Conservation (phyloP, 495 filamentous ascomycete species). For the Hypoxylon intermedium region DNA sequence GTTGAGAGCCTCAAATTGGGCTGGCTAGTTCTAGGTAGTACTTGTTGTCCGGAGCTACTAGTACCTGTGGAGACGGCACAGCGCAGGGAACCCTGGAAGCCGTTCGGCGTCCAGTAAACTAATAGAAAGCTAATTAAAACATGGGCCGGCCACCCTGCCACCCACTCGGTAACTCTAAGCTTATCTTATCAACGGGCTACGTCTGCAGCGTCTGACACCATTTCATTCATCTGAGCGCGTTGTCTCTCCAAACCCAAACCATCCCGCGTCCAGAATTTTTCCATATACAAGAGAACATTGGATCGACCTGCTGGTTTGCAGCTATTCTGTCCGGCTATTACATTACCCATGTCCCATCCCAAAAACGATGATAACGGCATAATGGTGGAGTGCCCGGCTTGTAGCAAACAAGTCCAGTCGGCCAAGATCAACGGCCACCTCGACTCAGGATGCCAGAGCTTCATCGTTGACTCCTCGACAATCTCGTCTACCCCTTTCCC, state of each 20-base stretch:
- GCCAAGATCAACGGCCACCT: conserved; percentile 88
- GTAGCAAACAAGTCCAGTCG: conserved; percentile 75
- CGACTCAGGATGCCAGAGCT: conserved; percentile 78
- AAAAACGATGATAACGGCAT: conserved; percentile 47
- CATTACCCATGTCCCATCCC: neutral
- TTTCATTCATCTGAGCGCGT: conserved; percentile 16
- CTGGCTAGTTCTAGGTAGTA: no score
- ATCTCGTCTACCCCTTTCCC: conserved; percentile 34
- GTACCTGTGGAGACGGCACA: no score
- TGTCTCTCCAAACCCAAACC: conserved; percentile 2
- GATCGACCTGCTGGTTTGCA: neutral
- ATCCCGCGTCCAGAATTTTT: conserved; percentile 14
- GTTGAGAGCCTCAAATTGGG: no score
- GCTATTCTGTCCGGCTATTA: neutral
- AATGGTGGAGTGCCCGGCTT: conserved; percentile 86
- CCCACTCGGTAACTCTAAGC: no score
- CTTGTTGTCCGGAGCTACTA: no score
- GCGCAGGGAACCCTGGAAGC: no score
- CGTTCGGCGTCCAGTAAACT: no score
- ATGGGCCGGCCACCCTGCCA: no score
- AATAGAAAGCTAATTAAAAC: no score
- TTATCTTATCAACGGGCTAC: no score
- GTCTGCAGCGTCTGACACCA: no score
- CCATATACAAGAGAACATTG: neutral
- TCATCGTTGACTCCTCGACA: conserved; percentile 56